Evolutionary conservation across 208 protist genomes (phyloP), one percentile per base, ranked within the genome.

Genomic region (Strigomonas culicis): DNA sequence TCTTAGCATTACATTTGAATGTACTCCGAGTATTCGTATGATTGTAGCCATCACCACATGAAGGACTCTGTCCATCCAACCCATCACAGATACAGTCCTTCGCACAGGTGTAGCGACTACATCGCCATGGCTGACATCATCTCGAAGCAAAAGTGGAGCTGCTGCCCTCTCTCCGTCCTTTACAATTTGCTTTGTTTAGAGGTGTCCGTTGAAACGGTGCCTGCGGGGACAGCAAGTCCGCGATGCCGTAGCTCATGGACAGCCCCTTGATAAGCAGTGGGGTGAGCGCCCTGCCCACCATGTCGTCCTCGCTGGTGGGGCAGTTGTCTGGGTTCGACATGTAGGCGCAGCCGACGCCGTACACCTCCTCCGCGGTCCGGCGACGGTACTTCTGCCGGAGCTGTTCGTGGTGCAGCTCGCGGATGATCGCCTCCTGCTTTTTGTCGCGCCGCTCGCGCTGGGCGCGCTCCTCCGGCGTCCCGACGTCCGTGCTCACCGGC

Each of bases 321-420:
- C 34, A 22, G 24, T 69, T 75, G 43, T 59, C 36, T 22, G 69
- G 66, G 68, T 84, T 84, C 8, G 19, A 36, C 2, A 47, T 21
- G 63, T 84, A 84, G 1, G 52, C 56, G 13, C 34, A 46, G 0
- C 60, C 55, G 0, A 15, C 17, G 2, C 78, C 78, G 51, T 80
- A 84, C 13, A 84, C 59, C 51, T 80, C 70, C 47, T 84, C 74
- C 15, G 78, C 69, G 0, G 78, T 69, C 51, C 72, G 70, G 28
- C 70, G 73, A 2, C 65, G 63, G 24, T 52, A 49, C 27, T 39
- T 41, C 17, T 19, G 7, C 19, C 66, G 57, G 24, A 55, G 63
- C 39, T 57, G 50, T 46, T 78, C 68, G 2, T 51, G 41, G 50
- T 59, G 71, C 28, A 84, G 66, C 27, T 77, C 71, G 8, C 57